Evolutionary conservation across 2,329 filamentous ascomycete species (phyloP).

Genomic region (Claviceps monticola): DNA sequence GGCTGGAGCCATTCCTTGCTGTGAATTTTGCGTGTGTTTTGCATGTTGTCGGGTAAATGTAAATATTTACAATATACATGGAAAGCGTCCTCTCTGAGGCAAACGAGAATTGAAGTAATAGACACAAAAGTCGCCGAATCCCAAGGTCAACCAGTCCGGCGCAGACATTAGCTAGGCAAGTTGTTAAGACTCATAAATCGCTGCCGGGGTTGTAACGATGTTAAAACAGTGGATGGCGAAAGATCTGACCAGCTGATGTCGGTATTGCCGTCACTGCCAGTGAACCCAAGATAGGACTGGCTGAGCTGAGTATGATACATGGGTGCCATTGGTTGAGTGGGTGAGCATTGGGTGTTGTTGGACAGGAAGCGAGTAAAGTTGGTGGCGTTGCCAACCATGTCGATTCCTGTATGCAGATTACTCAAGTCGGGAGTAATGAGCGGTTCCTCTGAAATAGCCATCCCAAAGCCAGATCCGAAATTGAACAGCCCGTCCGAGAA

Average conservation of each 20-base stretch:
- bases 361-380: constrained; percentile 32
- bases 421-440: constrained; percentile 33
- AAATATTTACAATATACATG: neutral
- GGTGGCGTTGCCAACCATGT: constrained; percentile 26
- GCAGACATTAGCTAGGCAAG: constrained; percentile 1
- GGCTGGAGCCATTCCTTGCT: neutral
- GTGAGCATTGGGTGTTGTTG: constrained; percentile 17
- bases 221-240: constrained; percentile 21
- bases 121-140: neutral
- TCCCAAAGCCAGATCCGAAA: constrained; percentile 25
- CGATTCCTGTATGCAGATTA: constrained; percentile 32
- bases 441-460: constrained; percentile 31
- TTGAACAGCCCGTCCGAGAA: constrained; percentile 27
- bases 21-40: neutral
- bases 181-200: constrained; percentile 12
- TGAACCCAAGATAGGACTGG: constrained; percentile 25
- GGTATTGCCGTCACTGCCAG: constrained; percentile 20
- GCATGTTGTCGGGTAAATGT: neutral
- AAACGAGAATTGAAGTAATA: neutral
- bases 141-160: no score
- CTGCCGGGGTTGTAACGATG: constrained; percentile 15
- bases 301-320: constrained; percentile 21
- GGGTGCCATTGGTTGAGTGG: constrained; percentile 20
- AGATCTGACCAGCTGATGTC: constrained; percentile 40
- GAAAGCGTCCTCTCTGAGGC: neutral